A percentile compares a stretch with the other conserved stretches of the same genome.
Conservation (phyloP, 176 grass and related monocot genomes). For the Carex myosuroides region DNA sequence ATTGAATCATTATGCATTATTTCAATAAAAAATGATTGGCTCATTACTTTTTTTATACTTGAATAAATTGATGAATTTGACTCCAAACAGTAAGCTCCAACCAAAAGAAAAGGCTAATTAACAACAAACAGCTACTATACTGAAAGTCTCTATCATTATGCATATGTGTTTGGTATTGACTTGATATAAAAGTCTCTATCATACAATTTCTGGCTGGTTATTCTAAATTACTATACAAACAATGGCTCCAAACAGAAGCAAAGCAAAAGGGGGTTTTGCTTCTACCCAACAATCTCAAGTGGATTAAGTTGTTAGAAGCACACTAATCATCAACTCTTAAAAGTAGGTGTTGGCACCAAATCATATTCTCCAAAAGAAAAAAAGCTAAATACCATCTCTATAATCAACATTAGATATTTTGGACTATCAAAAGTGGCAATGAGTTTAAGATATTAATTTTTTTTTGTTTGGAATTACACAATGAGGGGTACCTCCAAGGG, state of each 20-base stretch:
- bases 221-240: not conserved
- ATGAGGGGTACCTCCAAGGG: not conserved
- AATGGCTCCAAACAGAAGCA: conserved; percentile 9
- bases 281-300: conserved; percentile 4
- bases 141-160: not conserved
- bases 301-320: conserved; percentile 14
- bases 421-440: not conserved
- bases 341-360: not conserved
- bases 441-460: not conserved
- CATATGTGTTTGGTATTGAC: conserved; percentile 3
- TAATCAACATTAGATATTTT: not conserved
- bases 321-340: not conserved
- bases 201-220: not conserved
- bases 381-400: not conserved
- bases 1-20: too few relatives aligned
- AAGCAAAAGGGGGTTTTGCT: conserved; percentile 1
- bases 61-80: not conserved
- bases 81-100: not conserved
- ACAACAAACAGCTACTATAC: not conserved
- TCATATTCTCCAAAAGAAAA: not conserved
- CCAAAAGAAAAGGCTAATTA: not conserved
- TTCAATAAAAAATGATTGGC: not conserved
- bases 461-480: not conserved
- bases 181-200: not conserved
- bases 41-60: not conserved